These are phyloP conservation scores for Termitomyces sp. DNA, from an alignment of 768 basidiomycete species.

Conservation along the genomic window DNA sequence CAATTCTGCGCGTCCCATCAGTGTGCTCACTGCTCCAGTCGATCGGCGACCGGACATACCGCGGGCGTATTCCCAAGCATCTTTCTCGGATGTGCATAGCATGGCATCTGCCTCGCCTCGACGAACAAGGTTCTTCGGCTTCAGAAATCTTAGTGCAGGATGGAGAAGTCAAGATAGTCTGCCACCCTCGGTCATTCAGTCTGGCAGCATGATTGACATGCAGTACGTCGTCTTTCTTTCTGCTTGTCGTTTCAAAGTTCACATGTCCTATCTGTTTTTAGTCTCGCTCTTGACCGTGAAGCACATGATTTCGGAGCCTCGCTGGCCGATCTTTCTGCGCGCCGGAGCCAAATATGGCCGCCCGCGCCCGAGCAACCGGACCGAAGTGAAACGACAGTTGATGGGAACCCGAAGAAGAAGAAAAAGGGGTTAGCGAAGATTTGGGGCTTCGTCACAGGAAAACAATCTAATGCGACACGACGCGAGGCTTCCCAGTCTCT, in stretches of 20 bases:
- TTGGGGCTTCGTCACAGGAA: slow-evolving; percentile 71
- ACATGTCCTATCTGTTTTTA: slow-evolving; percentile 26
- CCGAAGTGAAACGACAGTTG: slow-evolving; percentile 30
- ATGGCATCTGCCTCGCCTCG: slow-evolving; percentile 63
- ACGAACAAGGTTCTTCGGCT: slow-evolving; percentile 74
- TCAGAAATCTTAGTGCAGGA: slow-evolving; percentile 64
- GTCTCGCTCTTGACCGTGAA: slow-evolving; percentile 78
- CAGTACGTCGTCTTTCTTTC: slow-evolving; percentile 53
- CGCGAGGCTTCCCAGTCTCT: slow-evolving; percentile 32
- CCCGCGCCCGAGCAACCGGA: slow-evolving; percentile 11
- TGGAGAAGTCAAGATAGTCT: slow-evolving; percentile 82
- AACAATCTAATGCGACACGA: slow-evolving; percentile 30
- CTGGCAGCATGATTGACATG: slow-evolving; percentile 91
- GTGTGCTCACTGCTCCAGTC: slow-evolving; percentile 54
- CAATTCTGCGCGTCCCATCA: slow-evolving; percentile 54
- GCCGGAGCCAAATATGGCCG: slow-evolving; percentile 53
- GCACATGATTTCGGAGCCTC: slow-evolving; percentile 19
- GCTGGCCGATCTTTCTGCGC: slow-evolving; percentile 36
- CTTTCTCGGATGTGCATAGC: slow-evolving; percentile 79
- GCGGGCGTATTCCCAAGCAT: slow-evolving; percentile 70
- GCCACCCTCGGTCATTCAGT: slow-evolving; percentile 67
- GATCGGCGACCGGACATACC: slow-evolving; percentile 57
- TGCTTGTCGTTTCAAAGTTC: background rate
- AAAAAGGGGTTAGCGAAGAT: slow-evolving; percentile 75
- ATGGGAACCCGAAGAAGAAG: slow-evolving; percentile 69